Evolutionary conservation across 768 basidiomycete species (phyloP).

Genomic region (Serendipita sp.): DNA sequence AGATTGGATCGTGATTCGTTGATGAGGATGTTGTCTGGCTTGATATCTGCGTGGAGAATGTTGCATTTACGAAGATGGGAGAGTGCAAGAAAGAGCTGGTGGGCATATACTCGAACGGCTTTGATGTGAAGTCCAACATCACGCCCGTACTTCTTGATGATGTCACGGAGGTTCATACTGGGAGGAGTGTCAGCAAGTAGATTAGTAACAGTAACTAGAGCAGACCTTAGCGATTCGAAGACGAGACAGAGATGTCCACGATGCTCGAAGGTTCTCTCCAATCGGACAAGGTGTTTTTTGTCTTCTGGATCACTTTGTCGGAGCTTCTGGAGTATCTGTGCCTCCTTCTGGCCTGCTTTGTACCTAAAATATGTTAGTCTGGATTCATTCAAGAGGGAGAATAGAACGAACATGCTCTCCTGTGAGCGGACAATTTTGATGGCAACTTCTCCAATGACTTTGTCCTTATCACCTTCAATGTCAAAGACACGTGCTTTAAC

Average conservation of each 20-base stretch:
- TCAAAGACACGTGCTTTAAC: conserved; percentile 73
- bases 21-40: conserved; percentile 95
- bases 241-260: conserved; percentile 93
- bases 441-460: conserved; percentile 63
- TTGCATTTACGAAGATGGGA: conserved; percentile 74
- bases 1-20: conserved; percentile 86
- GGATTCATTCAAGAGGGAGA: neutral
- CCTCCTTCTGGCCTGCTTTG: conserved; percentile 87
- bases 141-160: conserved; percentile 95
- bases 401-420: conserved; percentile 71
- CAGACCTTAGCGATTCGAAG: conserved; percentile 81
- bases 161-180: conserved; percentile 96
- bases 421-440: conserved; percentile 95
- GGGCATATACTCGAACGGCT: conserved; percentile 97
- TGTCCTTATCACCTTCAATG: conserved; percentile 31
- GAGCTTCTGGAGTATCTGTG: conserved; percentile 72
- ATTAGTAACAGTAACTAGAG: neutral
- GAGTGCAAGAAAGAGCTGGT: conserved; percentile 83
- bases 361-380: conserved; percentile 38
- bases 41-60: conserved; percentile 97
- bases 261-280: conserved; percentile 91
- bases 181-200: conserved; percentile 4
- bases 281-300: conserved; percentile 88
- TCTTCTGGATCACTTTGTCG: conserved; percentile 85
- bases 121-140: conserved; percentile 91